Evolutionary conservation across 495 filamentous ascomycete genomes (phyloP).

Genomic region (Hypoxylon lienhwacheense): DNA sequence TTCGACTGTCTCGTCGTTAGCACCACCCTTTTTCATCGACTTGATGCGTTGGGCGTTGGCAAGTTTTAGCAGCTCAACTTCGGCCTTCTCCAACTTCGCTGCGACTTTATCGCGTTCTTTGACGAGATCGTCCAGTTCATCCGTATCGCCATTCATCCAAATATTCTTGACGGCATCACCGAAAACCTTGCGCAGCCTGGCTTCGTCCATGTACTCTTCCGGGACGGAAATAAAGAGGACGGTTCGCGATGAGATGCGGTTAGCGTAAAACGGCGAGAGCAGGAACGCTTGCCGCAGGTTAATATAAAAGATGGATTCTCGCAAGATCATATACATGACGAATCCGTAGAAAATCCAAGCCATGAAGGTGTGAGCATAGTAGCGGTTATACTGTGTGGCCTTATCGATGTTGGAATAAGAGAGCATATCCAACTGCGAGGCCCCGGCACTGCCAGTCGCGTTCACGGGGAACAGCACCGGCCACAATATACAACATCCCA

Average conservation of each 20-base stretch:
- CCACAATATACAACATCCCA: constrained; percentile 80
- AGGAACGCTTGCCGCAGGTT: constrained; percentile 95
- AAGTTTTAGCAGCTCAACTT: constrained; percentile 80
- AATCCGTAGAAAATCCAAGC: constrained; percentile 81
- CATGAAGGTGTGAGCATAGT: constrained; percentile 76
- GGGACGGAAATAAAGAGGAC: constrained; percentile 92
- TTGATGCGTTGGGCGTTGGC: constrained; percentile 79
- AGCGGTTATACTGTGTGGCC: constrained; percentile 57
- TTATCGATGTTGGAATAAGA: constrained; percentile 71
- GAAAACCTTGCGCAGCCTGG: constrained; percentile 76
- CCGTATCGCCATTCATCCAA: constrained; percentile 82
- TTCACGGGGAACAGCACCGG: constrained; percentile 87
- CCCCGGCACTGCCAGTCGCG: constrained; percentile 68
- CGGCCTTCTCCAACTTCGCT: constrained; percentile 83
- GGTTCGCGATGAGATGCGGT: constrained; percentile 88
- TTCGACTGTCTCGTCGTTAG: constrained; percentile 54
- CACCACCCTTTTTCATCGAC: constrained; percentile 73
- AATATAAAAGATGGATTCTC: constrained; percentile 92
- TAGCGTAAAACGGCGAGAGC: constrained; percentile 82
- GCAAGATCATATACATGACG: constrained; percentile 83
- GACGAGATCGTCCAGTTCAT: constrained; percentile 81
- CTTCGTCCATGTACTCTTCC: constrained; percentile 67
- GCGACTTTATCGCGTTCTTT: constrained; percentile 81
- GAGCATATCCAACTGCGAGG: constrained; percentile 75
- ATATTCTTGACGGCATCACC: constrained; percentile 77